phyloP scores from a whole-genome alignment of 768 basidiomycete species.

The Hypholoma fasciculare region DNA sequence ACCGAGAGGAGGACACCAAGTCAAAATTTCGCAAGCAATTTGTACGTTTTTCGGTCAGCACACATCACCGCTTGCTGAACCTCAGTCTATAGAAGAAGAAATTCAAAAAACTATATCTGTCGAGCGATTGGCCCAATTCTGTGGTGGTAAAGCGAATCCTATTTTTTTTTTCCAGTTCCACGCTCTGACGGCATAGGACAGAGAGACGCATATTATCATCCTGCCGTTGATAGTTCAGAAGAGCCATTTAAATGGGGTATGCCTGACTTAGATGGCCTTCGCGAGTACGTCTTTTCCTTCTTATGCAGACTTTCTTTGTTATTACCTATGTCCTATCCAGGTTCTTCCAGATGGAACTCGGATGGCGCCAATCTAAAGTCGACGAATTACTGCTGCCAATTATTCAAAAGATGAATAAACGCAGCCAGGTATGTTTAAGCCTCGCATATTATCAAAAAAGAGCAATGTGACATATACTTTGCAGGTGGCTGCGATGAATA shows the following conservation, averaged over 20 bases:
- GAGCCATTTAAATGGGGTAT: conserved; percentile 97
- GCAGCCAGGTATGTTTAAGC: conserved; percentile 55
- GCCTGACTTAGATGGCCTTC: conserved; percentile 92
- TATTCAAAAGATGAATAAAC: conserved; percentile 84
- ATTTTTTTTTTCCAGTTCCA: not conserved
- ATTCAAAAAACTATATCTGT: conserved; percentile 80
- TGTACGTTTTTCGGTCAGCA: conserved; percentile 44
- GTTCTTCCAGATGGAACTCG: conserved; percentile 74
- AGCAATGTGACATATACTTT: not conserved
- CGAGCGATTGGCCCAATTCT: conserved; percentile 90
- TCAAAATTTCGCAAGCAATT: conserved; percentile 84
- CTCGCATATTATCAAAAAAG: not conserved
- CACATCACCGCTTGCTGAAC: not conserved
- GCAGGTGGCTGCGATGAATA: conserved; percentile 65
- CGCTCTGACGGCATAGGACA: conserved; percentile 27
- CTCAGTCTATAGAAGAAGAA: conserved; percentile 70
- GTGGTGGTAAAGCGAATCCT: conserved; percentile 64
- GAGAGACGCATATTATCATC: conserved; percentile 93
- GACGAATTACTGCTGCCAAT: conserved; percentile 92
- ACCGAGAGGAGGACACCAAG: conserved; percentile 68
- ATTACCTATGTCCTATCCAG: conserved; percentile 31
- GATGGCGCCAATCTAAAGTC: conserved; percentile 81
- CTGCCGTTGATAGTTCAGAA: conserved; percentile 85
- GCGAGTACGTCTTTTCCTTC: conserved; percentile 51
- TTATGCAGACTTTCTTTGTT: too few species aligned